Evolutionary conservation across 768 basidiomycete genomes (phyloP).

Genomic region (Artomyces pyxidatus): DNA sequence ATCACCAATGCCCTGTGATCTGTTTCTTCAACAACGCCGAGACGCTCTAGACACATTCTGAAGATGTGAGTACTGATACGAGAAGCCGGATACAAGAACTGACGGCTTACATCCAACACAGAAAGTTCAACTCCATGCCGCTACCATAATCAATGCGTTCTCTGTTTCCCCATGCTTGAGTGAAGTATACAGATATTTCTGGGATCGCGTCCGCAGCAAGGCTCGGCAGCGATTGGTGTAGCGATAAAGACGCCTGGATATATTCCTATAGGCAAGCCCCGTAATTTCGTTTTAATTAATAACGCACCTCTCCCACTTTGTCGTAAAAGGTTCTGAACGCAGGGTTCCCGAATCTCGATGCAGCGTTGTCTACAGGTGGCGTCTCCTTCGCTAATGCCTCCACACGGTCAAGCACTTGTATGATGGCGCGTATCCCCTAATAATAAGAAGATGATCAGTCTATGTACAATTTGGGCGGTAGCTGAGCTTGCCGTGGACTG

Average conservation of each 20-base stretch:
- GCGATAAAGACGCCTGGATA: constrained; percentile 1
- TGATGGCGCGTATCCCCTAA: constrained; percentile 56
- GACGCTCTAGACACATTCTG: constrained; percentile 73
- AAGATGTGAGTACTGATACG: neutral
- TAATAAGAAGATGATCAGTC: neutral
- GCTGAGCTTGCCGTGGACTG: constrained; percentile 48
- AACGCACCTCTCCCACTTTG: constrained; percentile 55
- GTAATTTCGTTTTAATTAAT: neutral
- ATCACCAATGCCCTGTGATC: constrained; percentile 76
- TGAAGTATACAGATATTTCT: constrained; percentile 77
- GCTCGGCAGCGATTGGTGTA: constrained; percentile 54
- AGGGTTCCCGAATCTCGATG: constrained; percentile 94
- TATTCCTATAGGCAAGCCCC: neutral
- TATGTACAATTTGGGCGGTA: neutral
- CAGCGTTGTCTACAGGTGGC: constrained; percentile 83
- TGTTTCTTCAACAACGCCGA: constrained; percentile 51
- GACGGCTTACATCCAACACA: constrained; percentile 84
- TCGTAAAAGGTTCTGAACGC: constrained; percentile 93
- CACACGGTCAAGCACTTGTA: constrained; percentile 58
- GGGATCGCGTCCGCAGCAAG: constrained; percentile 48
- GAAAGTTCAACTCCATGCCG: constrained; percentile 97
- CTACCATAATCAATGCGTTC: constrained; percentile 97
- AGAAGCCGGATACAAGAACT: neutral
- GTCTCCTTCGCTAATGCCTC: constrained; percentile 58
- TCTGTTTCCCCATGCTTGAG: constrained; percentile 86